Base-by-base conservation (phyloP, 2,329 filamentous ascomycete species). In the Dactylellina parvicollis region DNA sequence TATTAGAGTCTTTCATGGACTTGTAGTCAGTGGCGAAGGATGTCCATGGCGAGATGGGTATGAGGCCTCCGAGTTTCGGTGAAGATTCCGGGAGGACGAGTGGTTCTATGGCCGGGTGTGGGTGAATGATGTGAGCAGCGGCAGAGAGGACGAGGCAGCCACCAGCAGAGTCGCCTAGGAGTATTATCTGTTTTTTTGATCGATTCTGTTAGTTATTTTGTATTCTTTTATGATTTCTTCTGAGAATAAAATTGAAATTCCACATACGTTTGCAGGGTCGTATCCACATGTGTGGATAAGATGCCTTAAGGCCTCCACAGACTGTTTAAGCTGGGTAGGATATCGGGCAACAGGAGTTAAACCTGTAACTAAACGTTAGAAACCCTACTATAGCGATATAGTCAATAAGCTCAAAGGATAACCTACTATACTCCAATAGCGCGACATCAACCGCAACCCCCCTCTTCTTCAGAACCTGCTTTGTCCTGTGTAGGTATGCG, bases 201-300 rank as follows among this genome's bases (percentile, higher is more conserved):
- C 80, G 92, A 92, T 81, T 92, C 92, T 83, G 90, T 90, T 83
- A 91, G 92, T 76, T 89, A 85, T 60, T 84, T 83, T 78, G 96
- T 83, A 30, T 94, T 93, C 82, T 91, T 90, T 83, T 95, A 92
- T 57, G 98, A 86, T 76, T 98, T 94, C 85, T 94, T 91, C 78
- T 97, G 88, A 42, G 47, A 52, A 42, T 18, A n/a, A n/a, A n/a
- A n/a, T n/a, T n/a, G n/a, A 12, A 3, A 4, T 44, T 36, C 9
- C 26, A 34, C 69, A 12, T 62, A 74, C 69, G n/a, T 74, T 67
- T 36, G 60, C 54, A 1, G 69, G 69, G 44, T 74, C 56, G 30
- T 74, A 67, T 46, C 56, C 56, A 32, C 54, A 64, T 18, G 24
- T 57, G 18, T 40, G 20, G 12, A 74, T 47, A 9, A 74, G 26